Evolutionary conservation across 148 eudicot species (phyloP), one percentile per base, ranked within the genome.

Genomic region (Pouteria glomerata): DNA sequence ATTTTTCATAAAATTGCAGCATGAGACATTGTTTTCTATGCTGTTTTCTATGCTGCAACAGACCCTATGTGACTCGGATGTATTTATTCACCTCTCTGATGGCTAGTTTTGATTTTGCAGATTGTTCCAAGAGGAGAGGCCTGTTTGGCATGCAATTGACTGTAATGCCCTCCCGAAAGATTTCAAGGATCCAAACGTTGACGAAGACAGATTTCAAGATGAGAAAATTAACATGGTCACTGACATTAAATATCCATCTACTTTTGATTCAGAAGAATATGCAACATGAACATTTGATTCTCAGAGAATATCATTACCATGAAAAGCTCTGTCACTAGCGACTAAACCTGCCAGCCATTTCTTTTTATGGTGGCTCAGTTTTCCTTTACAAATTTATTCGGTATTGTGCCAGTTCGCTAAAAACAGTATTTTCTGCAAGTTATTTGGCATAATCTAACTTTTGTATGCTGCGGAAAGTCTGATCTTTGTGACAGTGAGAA

Each of bases 51-150:
- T n/a, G n/a, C n/a, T n/a, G n/a, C n/a, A n/a, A n/a, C n/a, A n/a
- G n/a, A n/a, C n/a, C n/a, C n/a, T n/a, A n/a, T n/a, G n/a, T n/a
- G n/a, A n/a, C n/a, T n/a, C n/a, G n/a, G n/a, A n/a, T n/a, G n/a
- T n/a, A n/a, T 57, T 52, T 8, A 4, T 26, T 23, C 8, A 8
- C 21, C 51, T 39, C 53, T 44, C 48, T 57, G 56, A 76, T 24
- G 15, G 61, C 30, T 76, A 1, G 2, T 27, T 66, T 53, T 42
- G 44, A 34, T n/a, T 48, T 71, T 80, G 79, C 83, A 95, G 97
- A 72, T 85, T 95, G 78, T 95, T 95, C 76, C 96, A 83, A 76
- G 98, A 91, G 80, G 98, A 89, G 81, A 86, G 90, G 41, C 97
- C 98, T 19, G 88, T 89, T 69, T 94, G 89, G 89, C 91, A 91